Evolutionary conservation across 1,284 basidiomycete species (phyloP), one percentile per base, ranked within the genome.

Genomic region (Trichosporon sp.): DNA sequence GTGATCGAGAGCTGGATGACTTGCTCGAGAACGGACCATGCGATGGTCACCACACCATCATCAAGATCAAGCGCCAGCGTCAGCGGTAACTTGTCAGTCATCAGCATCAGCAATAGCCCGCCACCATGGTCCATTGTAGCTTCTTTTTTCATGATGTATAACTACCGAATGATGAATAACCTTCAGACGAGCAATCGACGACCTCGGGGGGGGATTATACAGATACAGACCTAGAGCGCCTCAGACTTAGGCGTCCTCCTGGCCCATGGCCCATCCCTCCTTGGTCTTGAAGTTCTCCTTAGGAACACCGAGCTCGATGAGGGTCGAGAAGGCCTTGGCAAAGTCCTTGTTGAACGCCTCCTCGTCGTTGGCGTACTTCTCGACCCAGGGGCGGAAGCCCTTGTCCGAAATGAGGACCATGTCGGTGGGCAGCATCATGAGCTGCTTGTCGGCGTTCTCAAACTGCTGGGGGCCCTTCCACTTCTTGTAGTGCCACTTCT

Each of bases 341-440:
- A 95, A 96, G 82, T 64, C 93, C 77, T 89, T 88, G 86, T 95
- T 95, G 86, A 90, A 96, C 31, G 89, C 82, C 13, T 89, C 85
- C 80, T 90, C 86, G 76, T 89, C 86, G 56, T 90, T 85, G 54
- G 94, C 92, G 74, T 95, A 96, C 31, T 85, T 84, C 81, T 91
- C 86, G 63, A 89, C 89, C 25, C 32, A 56, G 19, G 49, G 49
- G 49, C 49, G 49, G 49, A 54, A 54, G 27, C 49, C 49, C 49
- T 54, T 54, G 49, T 54, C 49, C 8, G 49, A 29, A 27, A 54
- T 29, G 62, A 96, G 84, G 49, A 89, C 86, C 77, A 80, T 77
- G 81, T 95, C 92, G 72, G 91, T 89, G 46, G 92, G 91, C 52
- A 96, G 82, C 95, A 98, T 98, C 95, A 99, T 98, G 58, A 99